Conservation (phyloP, 2,329 filamentous ascomycete species). For the Venturia asperata region DNA sequence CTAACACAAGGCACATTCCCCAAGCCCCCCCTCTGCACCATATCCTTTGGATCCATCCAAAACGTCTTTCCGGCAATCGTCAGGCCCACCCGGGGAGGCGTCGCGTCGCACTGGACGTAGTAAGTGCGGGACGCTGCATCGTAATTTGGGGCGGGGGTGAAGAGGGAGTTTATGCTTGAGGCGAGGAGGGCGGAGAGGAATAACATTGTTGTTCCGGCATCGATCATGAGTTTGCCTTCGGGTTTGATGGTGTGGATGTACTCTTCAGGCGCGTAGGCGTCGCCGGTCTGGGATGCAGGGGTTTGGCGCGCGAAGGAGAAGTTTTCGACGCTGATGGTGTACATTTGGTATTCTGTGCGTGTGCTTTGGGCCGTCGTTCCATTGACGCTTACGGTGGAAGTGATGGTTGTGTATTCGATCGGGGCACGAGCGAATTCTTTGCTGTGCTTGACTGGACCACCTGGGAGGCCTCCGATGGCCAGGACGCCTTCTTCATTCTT, state of each 20-base stretch:
- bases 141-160: background rate
- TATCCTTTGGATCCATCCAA: slow-evolving; percentile 6
- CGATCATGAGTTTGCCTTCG: slow-evolving; percentile 11
- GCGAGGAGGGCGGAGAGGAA: background rate
- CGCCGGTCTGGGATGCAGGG: background rate
- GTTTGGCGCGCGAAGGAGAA: background rate
- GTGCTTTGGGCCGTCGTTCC: background rate
- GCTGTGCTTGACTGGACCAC: background rate
- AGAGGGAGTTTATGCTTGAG: background rate
- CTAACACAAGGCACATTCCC: background rate
- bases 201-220: slow-evolving; percentile 17
- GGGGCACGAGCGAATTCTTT: background rate
- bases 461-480: slow-evolving; percentile 16
- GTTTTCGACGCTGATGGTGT: slow-evolving; percentile 4
- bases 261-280: background rate
- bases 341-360: slow-evolving; percentile 5
- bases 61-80: slow-evolving; percentile 12
- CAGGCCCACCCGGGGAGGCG: slow-evolving; percentile 9
- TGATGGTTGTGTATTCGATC: slow-evolving; percentile 4
- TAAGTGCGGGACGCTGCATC: background rate
- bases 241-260: background rate
- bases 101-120: slow-evolving; percentile 9
- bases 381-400: background rate
- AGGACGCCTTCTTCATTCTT: background rate
- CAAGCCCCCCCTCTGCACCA: background rate